phyloP scores from a whole-genome alignment of 495 filamentous ascomycete genomes.

The Xylaria palmicola region DNA sequence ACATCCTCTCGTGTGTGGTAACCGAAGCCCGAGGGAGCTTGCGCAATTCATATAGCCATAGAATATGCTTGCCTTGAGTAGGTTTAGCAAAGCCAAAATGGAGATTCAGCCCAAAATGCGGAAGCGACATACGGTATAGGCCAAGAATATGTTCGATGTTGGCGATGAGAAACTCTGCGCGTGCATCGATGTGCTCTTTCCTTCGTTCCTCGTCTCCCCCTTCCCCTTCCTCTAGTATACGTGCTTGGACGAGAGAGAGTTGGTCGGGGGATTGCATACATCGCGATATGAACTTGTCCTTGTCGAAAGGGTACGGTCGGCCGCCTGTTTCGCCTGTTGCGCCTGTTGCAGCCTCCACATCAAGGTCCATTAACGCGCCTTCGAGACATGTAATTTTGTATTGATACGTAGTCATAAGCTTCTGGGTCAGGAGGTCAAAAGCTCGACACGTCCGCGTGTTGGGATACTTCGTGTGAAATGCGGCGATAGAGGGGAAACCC shows the following conservation, averaged over 20 bases:
- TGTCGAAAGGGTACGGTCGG: neutral
- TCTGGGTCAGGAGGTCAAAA: neutral
- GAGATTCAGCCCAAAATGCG: neutral
- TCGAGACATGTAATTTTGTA: neutral
- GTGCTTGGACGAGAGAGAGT: neutral
- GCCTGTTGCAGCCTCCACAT: neutral
- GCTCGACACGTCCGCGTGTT: neutral
- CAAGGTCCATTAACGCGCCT: neutral
- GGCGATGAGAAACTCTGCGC: neutral
- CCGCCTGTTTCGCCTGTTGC: neutral
- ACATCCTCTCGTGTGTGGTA: neutral
- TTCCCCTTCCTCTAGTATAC: neutral
- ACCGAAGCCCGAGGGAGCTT: neutral
- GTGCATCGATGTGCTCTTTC: neutral
- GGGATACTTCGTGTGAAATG: neutral
- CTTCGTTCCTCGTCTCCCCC: neutral
- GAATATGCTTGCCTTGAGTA: neutral
- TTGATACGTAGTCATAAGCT: neutral
- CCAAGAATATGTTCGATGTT: neutral
- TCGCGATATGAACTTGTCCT: slow-evolving; percentile 7
- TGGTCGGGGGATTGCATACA: slow-evolving; percentile 1
- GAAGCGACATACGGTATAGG: neutral
- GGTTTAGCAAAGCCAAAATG: neutral
- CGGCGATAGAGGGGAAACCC: neutral
- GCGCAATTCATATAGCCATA: neutral